Percentiles rank a stretch among this genome's conserved stretches.
Conservation (phyloP, 2,329 filamentous ascomycete species). For the Arthrinium puccinioides region DNA sequence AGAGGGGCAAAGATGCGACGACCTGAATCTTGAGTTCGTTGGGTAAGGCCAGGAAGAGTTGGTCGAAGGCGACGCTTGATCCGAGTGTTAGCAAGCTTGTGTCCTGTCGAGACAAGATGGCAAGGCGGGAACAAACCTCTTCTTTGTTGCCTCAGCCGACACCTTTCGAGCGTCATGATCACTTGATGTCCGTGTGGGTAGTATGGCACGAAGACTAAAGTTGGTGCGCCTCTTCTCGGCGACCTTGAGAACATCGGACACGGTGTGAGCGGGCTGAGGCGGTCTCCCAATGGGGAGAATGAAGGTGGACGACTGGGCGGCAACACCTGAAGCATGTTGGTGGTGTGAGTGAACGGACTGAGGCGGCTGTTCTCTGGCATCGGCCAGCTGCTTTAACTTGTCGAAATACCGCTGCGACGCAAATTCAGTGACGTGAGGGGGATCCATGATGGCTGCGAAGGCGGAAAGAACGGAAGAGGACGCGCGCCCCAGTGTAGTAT, state of each 20-base stretch:
- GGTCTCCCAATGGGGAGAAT: constrained; percentile 37
- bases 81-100: neutral
- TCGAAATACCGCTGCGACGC: constrained; percentile 58
- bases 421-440: constrained; percentile 58
- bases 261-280: constrained; percentile 25
- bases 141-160: constrained; percentile 17
- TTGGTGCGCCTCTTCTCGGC: constrained; percentile 21
- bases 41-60: constrained; percentile 51
- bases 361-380: constrained; percentile 33
- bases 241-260: constrained; percentile 21
- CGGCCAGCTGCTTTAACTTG: constrained; percentile 50
- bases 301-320: constrained; percentile 32
- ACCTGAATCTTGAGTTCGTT: constrained; percentile 58
- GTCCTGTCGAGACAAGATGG: neutral
- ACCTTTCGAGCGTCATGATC: constrained; percentile 21
- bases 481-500: no score
- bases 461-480: constrained; percentile 6
- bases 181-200: constrained; percentile 20
- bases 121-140: constrained; percentile 12
- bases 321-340: constrained; percentile 18
- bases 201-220: constrained; percentile 22
- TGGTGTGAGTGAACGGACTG: constrained; percentile 24
- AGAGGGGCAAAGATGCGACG: constrained; percentile 51
- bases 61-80: constrained; percentile 39
- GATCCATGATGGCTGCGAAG: constrained; percentile 44